A percentile compares a stretch with the other conserved stretches of the same genome.
phyloP scores from a whole-genome alignment of 805 yeast genomes.

The Zygotorulaspora danielsina region DNA sequence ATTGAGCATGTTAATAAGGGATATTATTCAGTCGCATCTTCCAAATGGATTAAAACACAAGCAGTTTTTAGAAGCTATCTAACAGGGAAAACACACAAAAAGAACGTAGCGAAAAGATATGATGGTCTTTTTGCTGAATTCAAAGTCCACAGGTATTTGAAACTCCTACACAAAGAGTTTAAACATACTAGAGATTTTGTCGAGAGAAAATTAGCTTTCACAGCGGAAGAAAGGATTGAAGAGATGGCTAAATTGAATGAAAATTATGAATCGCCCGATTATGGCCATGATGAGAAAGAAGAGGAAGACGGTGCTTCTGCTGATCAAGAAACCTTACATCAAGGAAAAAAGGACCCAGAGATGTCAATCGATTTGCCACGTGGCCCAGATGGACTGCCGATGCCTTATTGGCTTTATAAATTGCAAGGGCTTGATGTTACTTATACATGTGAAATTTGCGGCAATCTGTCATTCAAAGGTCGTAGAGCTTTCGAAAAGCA shows the following conservation, averaged over 20 bases:
- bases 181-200: conserved; percentile 53
- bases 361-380: conserved; percentile 54
- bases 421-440: conserved; percentile 75
- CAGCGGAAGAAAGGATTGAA: conserved; percentile 61
- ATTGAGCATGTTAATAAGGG: conserved; percentile 23
- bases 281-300: conserved; percentile 40
- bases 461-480: conserved; percentile 68
- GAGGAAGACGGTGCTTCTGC: conserved; percentile 27
- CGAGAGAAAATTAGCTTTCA: conserved; percentile 62
- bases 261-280: conserved; percentile 36
- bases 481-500: conserved; percentile 67
- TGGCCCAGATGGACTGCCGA: conserved; percentile 87
- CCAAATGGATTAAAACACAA: conserved; percentile 55
- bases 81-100: conserved; percentile 68
- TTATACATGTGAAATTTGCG: conserved; percentile 83
- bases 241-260: conserved; percentile 45
- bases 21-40: conserved; percentile 60
- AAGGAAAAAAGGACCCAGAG: conserved; percentile 19
- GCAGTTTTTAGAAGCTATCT: conserved; percentile 69
- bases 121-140: conserved; percentile 37
- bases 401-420: conserved; percentile 91
- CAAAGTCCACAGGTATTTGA: conserved; percentile 37
- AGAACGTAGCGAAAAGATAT: conserved; percentile 37
- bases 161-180: conserved; percentile 40
- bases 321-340: conserved; percentile 15